phyloP scores from a whole-genome alignment of 2,329 filamentous ascomycete species.

The Colletotrichum tabaci region DNA sequence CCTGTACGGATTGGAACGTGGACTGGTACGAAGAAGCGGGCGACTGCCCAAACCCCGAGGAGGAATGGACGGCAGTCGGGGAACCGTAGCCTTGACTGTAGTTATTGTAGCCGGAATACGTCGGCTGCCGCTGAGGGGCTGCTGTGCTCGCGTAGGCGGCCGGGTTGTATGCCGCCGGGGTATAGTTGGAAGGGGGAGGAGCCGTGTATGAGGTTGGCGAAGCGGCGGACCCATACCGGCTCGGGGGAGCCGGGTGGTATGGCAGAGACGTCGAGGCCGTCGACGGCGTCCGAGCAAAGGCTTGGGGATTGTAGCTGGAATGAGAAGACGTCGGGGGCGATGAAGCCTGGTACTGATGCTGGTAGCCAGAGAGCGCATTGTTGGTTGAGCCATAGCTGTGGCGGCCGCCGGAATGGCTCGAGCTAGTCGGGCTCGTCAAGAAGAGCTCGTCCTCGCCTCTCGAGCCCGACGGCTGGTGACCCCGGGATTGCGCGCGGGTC shows the following conservation, averaged over 20 bases:
- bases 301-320: conserved; percentile 79
- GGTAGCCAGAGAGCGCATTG: conserved; percentile 65
- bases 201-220: conserved; percentile 54
- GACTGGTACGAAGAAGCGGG: conserved; percentile 53
- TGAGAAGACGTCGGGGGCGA: conserved; percentile 62
- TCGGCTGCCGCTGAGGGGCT: conserved; percentile 65
- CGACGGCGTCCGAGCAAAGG: conserved; percentile 71
- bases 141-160: conserved; percentile 69
- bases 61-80: conserved; percentile 53
- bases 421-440: conserved; percentile 64
- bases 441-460: conserved; percentile 74
- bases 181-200: conserved; percentile 59
- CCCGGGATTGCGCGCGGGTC: conserved; percentile 29
- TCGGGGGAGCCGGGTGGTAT: conserved; percentile 61
- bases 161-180: conserved; percentile 71
- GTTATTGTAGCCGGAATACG: conserved; percentile 63
- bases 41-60: conserved; percentile 55
- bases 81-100: conserved; percentile 61
- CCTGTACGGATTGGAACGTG: conserved; percentile 44
- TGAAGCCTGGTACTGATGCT: conserved; percentile 65
- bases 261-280: conserved; percentile 68
- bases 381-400: conserved; percentile 60
- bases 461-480: conserved; percentile 48
- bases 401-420: conserved; percentile 48
- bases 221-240: conserved; percentile 56